Percentiles rank a stretch among this genome's conserved stretches.
Evolutionary conservation across 345 rosid genomes (phyloP).

Genomic region (Arabis hirsuta): DNA sequence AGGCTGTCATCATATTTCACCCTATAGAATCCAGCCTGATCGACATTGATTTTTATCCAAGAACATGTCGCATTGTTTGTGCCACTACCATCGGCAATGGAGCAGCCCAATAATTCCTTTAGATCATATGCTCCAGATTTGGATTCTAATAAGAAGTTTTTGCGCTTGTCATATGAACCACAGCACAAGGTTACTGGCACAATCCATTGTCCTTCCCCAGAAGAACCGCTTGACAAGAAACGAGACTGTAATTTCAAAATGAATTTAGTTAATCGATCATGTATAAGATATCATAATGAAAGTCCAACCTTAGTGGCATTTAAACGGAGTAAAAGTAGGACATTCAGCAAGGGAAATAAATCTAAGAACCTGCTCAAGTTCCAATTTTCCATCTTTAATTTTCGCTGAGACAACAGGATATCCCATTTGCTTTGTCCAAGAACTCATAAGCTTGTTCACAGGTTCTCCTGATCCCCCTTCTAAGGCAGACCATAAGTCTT

Average conservation of each 20-base stretch:
- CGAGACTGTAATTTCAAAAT: constrained; percentile 60
- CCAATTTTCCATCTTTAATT: constrained; percentile 69
- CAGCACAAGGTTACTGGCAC: constrained; percentile 86
- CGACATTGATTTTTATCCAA: constrained; percentile 85
- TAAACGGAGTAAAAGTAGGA: constrained; percentile 14
- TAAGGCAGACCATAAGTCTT: constrained; percentile 89
- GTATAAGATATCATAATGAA: constrained; percentile 12
- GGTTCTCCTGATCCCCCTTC: constrained; percentile 92
- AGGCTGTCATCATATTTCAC: constrained; percentile 89
- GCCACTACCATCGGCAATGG: constrained; percentile 34
- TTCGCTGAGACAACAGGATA: constrained; percentile 87
- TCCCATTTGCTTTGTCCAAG: constrained; percentile 93
- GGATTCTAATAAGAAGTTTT: constrained; percentile 74
- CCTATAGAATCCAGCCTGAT: constrained; percentile 90
- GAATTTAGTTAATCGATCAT: constrained; percentile 14
- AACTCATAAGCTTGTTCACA: constrained; percentile 87
- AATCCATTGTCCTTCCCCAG: constrained; percentile 94
- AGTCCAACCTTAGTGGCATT: constrained; percentile 4
- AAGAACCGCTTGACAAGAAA: constrained; percentile 80
- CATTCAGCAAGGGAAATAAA: constrained; percentile 7
- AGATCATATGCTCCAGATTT: constrained; percentile 59
- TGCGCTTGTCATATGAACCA: constrained; percentile 69
- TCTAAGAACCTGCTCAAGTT: constrained; percentile 80
- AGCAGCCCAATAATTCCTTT: constrained; percentile 49
- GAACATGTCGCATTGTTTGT: constrained; percentile 32